Base-by-base conservation (phyloP, 176 grass and related monocot genomes). In the Aegilops bicornis region DNA sequence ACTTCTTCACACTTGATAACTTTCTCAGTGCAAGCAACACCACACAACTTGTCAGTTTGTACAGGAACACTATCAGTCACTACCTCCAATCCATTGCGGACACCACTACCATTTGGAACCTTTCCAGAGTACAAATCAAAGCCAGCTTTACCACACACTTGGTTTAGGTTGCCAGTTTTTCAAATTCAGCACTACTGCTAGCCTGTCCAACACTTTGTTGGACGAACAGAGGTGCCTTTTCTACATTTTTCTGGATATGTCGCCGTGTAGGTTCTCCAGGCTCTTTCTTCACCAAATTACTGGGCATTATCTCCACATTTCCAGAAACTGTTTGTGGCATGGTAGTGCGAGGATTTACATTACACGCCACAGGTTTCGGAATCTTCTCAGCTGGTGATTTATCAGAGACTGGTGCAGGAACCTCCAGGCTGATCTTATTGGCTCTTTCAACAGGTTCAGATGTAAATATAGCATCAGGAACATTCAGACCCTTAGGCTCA, bases 81-180 rank as follows among this genome's bases (percentile, higher is more conserved):
- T 69, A 70, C 19, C 69, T 52, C 73, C 60, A 62, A 54, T 22
- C 17, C 64, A 63, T 32, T 32, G 78, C 19, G 8, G 39, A 79
- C 23, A 63, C 17, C 52, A 25, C 50, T 54, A 54, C 31, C 86
- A 85, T 81, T 88, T 2, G 50, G 40, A 85, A 63, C 77, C 6
- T 71, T 78, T 15, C 68, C 77, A 64, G 77, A 91, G 39, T 85
- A 88, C 71, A 91, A 88, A 85, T 88, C 82, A 77, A 91, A 31
- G 2, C 61, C 69, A 85, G 70, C 17, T 71, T 85, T 88, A 40
- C 13, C 3, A 27, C 48, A 13, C 54, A 76, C 29, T 69, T 23
- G 45, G 47, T 78, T 52, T 80, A 50, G 2, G 62, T 72, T 54
- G 17, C 29, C 29, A 16, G 61, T 39, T 67, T 87, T 76, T 76